Evolutionary conservation across 768 basidiomycete species (phyloP).

Genomic region (Tulasnella sp.): DNA sequence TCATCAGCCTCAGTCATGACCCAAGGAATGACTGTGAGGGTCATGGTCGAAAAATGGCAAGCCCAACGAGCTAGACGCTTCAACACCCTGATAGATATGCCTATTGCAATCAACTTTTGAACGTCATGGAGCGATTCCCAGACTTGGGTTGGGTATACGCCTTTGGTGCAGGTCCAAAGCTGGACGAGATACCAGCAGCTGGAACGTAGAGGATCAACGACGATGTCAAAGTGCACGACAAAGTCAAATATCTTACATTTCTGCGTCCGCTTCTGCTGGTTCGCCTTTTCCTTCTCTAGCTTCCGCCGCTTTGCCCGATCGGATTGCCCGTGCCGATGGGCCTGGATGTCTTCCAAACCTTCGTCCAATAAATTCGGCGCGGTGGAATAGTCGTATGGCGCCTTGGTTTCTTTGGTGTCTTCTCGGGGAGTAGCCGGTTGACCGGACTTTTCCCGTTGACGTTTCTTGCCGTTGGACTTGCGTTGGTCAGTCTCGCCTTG

Average conservation of each 20-base stretch:
- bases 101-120: too few species aligned
- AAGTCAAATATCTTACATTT: slow-evolving; percentile 14
- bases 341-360: slow-evolving; percentile 44
- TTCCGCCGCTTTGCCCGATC: slow-evolving; percentile 33
- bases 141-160: slow-evolving; percentile 52
- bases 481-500: slow-evolving; percentile 20
- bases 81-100: too few species aligned
- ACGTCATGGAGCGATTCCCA: slow-evolving; percentile 60
- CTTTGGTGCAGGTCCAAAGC: slow-evolving; percentile 54
- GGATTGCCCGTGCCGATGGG: slow-evolving; percentile 27
- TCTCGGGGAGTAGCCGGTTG: slow-evolving; percentile 24
- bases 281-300: slow-evolving; percentile 34
- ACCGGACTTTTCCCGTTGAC: slow-evolving; percentile 20
- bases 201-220: background rate
- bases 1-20: too few species aligned
- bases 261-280: slow-evolving; percentile 10
- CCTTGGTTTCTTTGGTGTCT: slow-evolving; percentile 23
- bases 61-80: too few species aligned
- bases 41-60: too few species aligned
- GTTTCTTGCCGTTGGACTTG: slow-evolving; percentile 22
- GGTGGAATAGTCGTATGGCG: slow-evolving; percentile 56
- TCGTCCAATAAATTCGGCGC: slow-evolving; percentile 64
- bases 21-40: too few species aligned
- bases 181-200: slow-evolving; percentile 18
- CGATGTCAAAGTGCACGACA: background rate